phyloP scores from a whole-genome alignment of 2,329 filamentous ascomycete genomes.

The Mollisiaceae sp. region DNA sequence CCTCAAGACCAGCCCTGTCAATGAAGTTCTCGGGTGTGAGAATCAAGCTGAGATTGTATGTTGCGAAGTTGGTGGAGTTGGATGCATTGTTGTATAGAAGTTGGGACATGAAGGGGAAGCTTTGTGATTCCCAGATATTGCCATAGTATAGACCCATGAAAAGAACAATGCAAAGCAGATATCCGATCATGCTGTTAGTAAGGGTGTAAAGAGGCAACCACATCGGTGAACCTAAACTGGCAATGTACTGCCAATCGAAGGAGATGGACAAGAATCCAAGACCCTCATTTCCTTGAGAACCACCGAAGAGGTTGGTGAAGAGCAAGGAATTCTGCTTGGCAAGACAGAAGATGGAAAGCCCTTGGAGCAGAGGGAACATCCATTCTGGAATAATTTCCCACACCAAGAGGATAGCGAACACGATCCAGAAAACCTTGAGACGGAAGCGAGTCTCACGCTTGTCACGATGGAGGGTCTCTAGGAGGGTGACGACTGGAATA shows the following conservation, averaged over 20 bases:
- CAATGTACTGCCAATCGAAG: conserved; percentile 52
- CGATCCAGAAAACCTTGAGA: conserved; percentile 41
- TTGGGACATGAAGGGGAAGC: conserved; percentile 51
- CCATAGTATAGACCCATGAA: conserved; percentile 49
- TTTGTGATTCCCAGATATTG: conserved; percentile 48
- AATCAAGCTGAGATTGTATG: conserved; percentile 51
- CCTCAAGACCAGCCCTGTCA: conserved; percentile 42
- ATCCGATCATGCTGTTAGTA: conserved; percentile 42
- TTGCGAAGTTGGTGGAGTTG: conserved; percentile 44
- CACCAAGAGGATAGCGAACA: conserved; percentile 45
- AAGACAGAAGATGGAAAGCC: conserved; percentile 51
- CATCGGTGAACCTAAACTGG: conserved; percentile 31
- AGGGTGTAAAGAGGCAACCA: conserved; percentile 44
- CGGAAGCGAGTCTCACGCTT: conserved; percentile 45
- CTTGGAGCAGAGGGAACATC: conserved; percentile 46
- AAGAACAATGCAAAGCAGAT: conserved; percentile 41
- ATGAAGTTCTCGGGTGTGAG: conserved; percentile 48
- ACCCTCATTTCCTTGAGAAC: conserved; percentile 51
- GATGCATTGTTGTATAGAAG: conserved; percentile 46
- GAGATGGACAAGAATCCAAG: conserved; percentile 48
- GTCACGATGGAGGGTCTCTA: conserved; percentile 47
- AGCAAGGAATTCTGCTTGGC: conserved; percentile 45
- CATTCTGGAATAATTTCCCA: conserved; percentile 56
- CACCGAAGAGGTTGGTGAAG: conserved; percentile 55
- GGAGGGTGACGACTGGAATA: conserved; percentile 44